Percentiles rank a stretch among this genome's conserved stretches.
Conservation (phyloP, 163 green algal species). For the Dunaliella salina region DNA sequence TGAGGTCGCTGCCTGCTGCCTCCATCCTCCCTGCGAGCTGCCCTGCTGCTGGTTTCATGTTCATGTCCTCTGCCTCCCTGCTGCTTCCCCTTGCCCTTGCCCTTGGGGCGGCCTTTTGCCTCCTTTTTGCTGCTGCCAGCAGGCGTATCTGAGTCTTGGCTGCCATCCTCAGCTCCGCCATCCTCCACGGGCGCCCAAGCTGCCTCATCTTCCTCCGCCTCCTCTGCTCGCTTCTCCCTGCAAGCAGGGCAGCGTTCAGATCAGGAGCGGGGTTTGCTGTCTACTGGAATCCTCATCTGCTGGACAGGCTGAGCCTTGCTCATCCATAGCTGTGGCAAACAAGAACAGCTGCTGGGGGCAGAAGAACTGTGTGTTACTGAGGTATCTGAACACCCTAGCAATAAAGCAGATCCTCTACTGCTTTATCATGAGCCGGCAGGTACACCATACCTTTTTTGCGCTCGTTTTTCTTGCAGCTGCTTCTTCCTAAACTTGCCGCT, state of each 20-base stretch:
- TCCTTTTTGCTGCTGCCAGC: neutral
- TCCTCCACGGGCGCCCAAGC: neutral
- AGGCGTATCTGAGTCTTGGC: neutral
- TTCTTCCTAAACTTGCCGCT: constrained; percentile 34
- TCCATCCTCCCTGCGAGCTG: too few relatives aligned
- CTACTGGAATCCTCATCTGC: too few relatives aligned
- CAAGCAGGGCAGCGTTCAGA: neutral
- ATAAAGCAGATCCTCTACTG: neutral
- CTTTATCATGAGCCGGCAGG: neutral
- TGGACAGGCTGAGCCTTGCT: too few relatives aligned
- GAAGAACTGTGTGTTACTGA: neutral
- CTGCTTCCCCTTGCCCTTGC: neutral
- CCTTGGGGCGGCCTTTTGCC: neutral
- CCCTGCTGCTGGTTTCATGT: too few relatives aligned
- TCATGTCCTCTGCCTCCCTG: neutral
- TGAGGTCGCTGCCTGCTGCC: too few relatives aligned
- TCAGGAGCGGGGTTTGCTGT: neutral
- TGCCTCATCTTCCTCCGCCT: neutral
- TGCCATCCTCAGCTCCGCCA: neutral
- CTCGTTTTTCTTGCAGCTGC: constrained; percentile 41
- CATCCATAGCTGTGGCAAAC: too few relatives aligned
- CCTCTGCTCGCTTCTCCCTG: neutral
- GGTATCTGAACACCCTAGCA: neutral
- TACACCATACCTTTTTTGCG: constrained; percentile 25
- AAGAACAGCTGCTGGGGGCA: constrained; percentile 1